Evolutionary conservation across 805 yeast genomes (phyloP).

Genomic region (Kockiozyma suomiensis): DNA sequence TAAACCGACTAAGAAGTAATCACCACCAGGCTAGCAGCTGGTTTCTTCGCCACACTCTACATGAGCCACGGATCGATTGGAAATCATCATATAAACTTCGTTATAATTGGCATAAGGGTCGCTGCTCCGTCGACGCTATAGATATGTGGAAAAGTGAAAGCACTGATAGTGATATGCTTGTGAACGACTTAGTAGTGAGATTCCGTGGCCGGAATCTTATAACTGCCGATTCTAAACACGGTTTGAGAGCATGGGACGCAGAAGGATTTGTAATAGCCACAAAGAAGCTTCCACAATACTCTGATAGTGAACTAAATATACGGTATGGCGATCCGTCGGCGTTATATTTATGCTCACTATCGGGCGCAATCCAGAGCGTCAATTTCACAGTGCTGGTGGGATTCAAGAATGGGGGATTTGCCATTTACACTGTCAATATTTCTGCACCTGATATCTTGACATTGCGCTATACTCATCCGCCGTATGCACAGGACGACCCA

Average conservation of each 20-base stretch:
- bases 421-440: conserved; percentile 2
- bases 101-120: conserved; percentile 29
- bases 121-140: conserved; percentile 23
- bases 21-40: background rate
- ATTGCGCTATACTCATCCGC: conserved; percentile 8
- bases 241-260: conserved; percentile 21
- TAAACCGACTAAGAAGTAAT: background rate
- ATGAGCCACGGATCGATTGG: conserved; percentile 13
- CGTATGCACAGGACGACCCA: background rate
- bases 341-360: background rate
- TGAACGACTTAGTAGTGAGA: conserved; percentile 18
- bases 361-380: background rate
- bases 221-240: conserved; percentile 17
- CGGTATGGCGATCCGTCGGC: background rate
- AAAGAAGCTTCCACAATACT: background rate
- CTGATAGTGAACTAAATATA: background rate
- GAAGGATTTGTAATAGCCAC: conserved; percentile 8
- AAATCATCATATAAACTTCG: conserved; percentile 20
- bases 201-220: conserved; percentile 16
- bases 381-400: conserved; percentile 15
- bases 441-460: background rate
- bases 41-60: background rate
- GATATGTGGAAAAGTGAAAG: conserved; percentile 1
- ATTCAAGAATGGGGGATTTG: conserved; percentile 22
- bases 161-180: background rate